Percentiles rank a stretch among this genome's conserved stretches.
These are phyloP conservation scores for Hymenotorrendiella dingleyae DNA, from an alignment of 2,329 filamentous ascomycete species.

Conservation along the genomic window DNA sequence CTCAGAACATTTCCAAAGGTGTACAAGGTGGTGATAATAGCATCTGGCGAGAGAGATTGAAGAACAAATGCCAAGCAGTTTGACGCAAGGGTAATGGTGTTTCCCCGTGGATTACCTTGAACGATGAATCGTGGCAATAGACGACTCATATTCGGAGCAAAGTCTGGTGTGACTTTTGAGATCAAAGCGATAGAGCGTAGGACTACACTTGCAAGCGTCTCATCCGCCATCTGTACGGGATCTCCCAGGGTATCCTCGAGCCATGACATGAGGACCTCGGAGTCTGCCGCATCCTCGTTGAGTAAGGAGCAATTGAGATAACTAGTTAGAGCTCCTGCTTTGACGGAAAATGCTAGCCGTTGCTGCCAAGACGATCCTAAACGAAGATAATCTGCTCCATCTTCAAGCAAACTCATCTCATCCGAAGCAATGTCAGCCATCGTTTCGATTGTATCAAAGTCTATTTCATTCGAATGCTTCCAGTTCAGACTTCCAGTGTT, in stretches of 20 bases:
- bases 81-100: conserved; percentile 72
- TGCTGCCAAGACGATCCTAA: conserved; percentile 85
- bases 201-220: conserved; percentile 68
- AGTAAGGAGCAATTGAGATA: conserved; percentile 82
- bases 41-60: conserved; percentile 79
- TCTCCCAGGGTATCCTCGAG: conserved; percentile 78
- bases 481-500: conserved; percentile 36
- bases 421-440: conserved; percentile 71
- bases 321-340: conserved; percentile 72
- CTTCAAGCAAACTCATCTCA: conserved; percentile 81
- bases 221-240: conserved; percentile 73
- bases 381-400: conserved; percentile 82
- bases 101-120: conserved; percentile 65
- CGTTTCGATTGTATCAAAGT: conserved; percentile 51
- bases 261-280: conserved; percentile 75
- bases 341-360: conserved; percentile 77
- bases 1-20: conserved; percentile 94
- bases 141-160: conserved; percentile 70
- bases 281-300: conserved; percentile 74
- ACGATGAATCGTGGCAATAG: conserved; percentile 83
- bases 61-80: conserved; percentile 77
- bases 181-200: conserved; percentile 78
- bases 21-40: conserved; percentile 91
- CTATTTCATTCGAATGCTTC: conserved; percentile 39
- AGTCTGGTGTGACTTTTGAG: conserved; percentile 65